Evolutionary conservation across 2,329 filamentous ascomycete species (phyloP).

Genomic region (Fusarium sp.): DNA sequence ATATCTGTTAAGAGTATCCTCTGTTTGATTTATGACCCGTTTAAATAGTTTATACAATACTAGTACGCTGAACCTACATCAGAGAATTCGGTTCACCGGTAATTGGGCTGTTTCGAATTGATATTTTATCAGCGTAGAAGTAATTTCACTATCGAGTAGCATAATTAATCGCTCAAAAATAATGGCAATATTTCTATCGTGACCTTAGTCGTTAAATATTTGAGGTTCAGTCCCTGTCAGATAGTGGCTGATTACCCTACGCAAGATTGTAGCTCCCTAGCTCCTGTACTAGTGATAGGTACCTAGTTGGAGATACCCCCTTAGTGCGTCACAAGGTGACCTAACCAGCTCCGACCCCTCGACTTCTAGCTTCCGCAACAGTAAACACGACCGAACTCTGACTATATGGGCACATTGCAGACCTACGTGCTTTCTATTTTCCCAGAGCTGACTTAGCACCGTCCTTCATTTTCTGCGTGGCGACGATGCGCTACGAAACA

Average conservation of each 20-base stretch:
- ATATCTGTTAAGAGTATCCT: too few relatives aligned
- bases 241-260: neutral
- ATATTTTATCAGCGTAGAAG: neutral
- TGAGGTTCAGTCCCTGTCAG: neutral
- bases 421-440: neutral
- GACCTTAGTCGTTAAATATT: neutral
- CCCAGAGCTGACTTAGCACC: neutral
- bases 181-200: neutral
- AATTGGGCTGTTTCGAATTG: neutral
- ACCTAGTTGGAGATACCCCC: conserved; percentile 12
- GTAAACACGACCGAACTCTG: neutral
- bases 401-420: neutral
- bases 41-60: neutral
- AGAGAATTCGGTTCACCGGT: neutral
- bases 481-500: conserved; percentile 41
- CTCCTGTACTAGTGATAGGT: neutral
- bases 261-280: neutral
- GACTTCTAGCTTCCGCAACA: conserved; percentile 15
- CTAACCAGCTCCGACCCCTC: conserved; percentile 29
- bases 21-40: neutral
- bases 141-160: neutral
- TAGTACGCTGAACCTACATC: too few relatives aligned
- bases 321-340: conserved; percentile 21
- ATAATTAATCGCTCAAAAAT: neutral
- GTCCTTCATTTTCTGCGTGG: neutral